Base-by-base conservation (phyloP, 108 stramenopile species). In the Skeletonema costatum region DNA sequence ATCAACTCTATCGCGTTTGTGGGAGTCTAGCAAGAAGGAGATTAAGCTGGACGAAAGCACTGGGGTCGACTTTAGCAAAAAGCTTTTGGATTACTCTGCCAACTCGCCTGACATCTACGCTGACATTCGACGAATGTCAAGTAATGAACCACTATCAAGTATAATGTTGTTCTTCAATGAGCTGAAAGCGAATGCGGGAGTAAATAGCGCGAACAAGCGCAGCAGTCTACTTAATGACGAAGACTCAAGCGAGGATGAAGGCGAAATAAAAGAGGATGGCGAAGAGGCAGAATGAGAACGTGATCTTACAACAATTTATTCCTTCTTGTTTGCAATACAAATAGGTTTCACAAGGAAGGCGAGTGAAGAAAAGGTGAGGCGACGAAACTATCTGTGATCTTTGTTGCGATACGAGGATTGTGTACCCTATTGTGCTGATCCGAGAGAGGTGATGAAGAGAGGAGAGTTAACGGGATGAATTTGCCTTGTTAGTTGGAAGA, bases 231-330 rank as follows among this genome's bases (percentile, higher is more conserved):
- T 51, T 5, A 46, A 79, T 30, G 36, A 68, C 14, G 83, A 84
- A 25, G 90, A 90, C 63, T 93, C 91, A n/a, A 93, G 92, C 64
- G 94, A 95, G 77, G 94, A 95, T 61, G 94, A 95, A 80, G 94
- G 94, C 19, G 94, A 95, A 76, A 95, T 95, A 16, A 76, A 87
- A 12, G 94, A 95, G 84, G 93, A 90, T 64, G 78, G 65, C 1
- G 89, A 87, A 73, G 58, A 82, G 13, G 71, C 66, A 69, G 53
- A 29, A 25, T 56, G 21, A 56, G 56, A 64, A 4, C 8, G 64
- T 51, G 2, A 56, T 56, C 53, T 56, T 2, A 56, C 53, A 56
- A 56, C 21, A 56, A n/a, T 56, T 56, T 9, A 56, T 56, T 56
- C 53, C 21, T n/a, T 25, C 53, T 56, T 56, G 53, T 25, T 56